Evolutionary conservation across 768 basidiomycete species (phyloP), one percentile per base, ranked within the genome.

Genomic region (Suillus discolor): DNA sequence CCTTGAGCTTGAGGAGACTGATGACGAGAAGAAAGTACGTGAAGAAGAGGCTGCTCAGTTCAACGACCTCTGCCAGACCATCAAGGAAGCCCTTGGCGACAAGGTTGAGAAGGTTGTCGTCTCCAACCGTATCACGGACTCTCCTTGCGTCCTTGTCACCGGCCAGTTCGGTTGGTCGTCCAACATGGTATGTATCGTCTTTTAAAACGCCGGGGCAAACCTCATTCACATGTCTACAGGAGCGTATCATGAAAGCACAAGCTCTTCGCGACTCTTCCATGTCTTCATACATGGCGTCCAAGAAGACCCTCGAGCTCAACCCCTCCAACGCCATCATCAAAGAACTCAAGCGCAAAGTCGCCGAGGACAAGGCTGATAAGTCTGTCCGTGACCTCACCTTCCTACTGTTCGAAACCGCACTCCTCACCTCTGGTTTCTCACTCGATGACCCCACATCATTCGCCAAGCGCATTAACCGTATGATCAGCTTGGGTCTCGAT

Each of bases 131-230:
- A 97, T 99, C 83, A 85, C 88, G 72, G 95, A 97, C 80, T 97
- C 96, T 23, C 96, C 96, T 67, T 98, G 91, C 78, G 97, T 97
- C 54, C 90, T 97, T 73, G 96, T 98, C 75, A 99, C 97, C 66
- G 97, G 97, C 65, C 96, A 98, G 79, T 99, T 98, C 81, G 97
- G 97, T 64, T 99, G 97, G 97, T 97, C 95, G 34, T 96, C 96
- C 64, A 98, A 98, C 86, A 99, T 99, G 97, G 92, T 89, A 68
- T 55, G 85, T 78, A 36, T 28, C 42, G 34, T 67, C 18, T 64
- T 36, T 51, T 41, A 16, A 31, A 39, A 11, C 4, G 36, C 5
- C 9, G 25, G 61, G 16, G 4, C 11, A 16, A 25, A 41, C 71
- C 13, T 61, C 16, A 42, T 38, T 39, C 47, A 65, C 54, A 23